A percentile compares a stretch with the other conserved stretches of the same genome.
phyloP scores from a whole-genome alignment of 495 filamentous ascomycete species.

The Aspergillus bridgeri region DNA sequence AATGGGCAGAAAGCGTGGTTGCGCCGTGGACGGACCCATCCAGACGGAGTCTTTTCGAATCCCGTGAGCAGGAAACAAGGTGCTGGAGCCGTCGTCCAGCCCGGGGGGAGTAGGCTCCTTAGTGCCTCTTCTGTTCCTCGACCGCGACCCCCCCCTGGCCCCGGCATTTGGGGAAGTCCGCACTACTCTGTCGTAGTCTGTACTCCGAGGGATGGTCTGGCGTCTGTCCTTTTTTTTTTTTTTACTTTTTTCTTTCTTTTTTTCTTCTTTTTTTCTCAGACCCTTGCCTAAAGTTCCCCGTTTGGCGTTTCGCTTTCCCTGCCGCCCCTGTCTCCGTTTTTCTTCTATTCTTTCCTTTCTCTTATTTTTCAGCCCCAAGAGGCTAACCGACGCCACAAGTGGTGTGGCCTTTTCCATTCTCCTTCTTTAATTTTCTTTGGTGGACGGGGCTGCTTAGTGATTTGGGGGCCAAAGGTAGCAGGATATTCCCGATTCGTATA shows the following conservation, averaged over 20 bases:
- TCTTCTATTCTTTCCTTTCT: neutral
- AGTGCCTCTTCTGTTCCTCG: neutral
- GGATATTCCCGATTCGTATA: conserved; percentile 16
- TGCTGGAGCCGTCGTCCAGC: neutral
- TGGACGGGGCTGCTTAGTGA: conserved; percentile 1
- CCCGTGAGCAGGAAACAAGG: conserved; percentile 11
- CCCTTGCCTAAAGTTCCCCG: neutral
- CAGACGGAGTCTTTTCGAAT: neutral
- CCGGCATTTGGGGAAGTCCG: neutral
- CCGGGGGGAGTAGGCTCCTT: conserved; percentile 10
- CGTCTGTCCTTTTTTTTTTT: neutral
- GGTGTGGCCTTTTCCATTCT: conserved; percentile 4
- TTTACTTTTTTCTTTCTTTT: conserved; percentile 3
- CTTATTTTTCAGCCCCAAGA: conserved; percentile 8
- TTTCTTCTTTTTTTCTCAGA: neutral
- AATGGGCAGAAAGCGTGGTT: neutral
- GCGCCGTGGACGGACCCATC: neutral
- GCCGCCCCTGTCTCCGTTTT: neutral
- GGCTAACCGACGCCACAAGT: conserved; percentile 4
- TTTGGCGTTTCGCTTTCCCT: neutral
- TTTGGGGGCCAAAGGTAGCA: conserved; percentile 13
- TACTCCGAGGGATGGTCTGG: neutral
- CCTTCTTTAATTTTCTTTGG: conserved; percentile 5
- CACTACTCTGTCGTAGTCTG: too few relatives aligned
- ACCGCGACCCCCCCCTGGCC: neutral